Conservation (phyloP, 78 protist genomes). For the Tieghemostelium lacteum region DNA sequence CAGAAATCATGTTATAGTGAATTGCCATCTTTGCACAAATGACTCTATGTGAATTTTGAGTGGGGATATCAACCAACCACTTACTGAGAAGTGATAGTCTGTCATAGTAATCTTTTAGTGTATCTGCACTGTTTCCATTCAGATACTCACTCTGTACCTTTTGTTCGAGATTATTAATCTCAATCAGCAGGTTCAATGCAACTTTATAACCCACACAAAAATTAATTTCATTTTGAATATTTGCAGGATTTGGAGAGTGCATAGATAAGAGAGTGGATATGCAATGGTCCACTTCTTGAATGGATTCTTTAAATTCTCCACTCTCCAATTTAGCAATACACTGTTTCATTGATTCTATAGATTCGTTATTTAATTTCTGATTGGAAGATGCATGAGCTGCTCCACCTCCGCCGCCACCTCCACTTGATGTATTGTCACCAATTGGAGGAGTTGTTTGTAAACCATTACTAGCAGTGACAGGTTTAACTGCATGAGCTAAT, state of each 20-base stretch:
- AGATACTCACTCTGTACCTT: not conserved
- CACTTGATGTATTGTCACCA: not conserved
- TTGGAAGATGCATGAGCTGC: conserved; percentile 15
- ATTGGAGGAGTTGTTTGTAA: not conserved
- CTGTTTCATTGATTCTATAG: conserved; percentile 42
- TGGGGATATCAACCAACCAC: conserved; percentile 63
- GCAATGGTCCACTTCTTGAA: conserved; percentile 16
- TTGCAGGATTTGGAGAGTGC: conserved; percentile 7
- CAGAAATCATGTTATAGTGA: conserved; percentile 23
- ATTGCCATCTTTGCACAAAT: conserved; percentile 76
- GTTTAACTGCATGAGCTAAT: not conserved
- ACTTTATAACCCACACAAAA: conserved; percentile 71
- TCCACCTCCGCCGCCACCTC: not conserved
- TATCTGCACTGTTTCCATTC: not conserved
- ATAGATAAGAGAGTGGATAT: conserved; percentile 6
- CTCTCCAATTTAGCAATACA: conserved; percentile 36
- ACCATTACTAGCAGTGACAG: conserved; percentile 3
- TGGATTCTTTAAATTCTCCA: conserved; percentile 47
- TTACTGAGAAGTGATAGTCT: conserved; percentile 18
- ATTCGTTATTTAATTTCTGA: conserved; percentile 8
- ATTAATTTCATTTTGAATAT: conserved; percentile 41
- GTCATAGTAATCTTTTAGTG: not conserved
- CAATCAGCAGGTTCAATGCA: conserved; percentile 15
- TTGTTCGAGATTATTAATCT: not conserved
- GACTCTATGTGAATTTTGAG: conserved; percentile 50